Evolutionary conservation across 2,329 filamentous ascomycete species (phyloP).

Genomic region (Clarireedia hainanense): DNA sequence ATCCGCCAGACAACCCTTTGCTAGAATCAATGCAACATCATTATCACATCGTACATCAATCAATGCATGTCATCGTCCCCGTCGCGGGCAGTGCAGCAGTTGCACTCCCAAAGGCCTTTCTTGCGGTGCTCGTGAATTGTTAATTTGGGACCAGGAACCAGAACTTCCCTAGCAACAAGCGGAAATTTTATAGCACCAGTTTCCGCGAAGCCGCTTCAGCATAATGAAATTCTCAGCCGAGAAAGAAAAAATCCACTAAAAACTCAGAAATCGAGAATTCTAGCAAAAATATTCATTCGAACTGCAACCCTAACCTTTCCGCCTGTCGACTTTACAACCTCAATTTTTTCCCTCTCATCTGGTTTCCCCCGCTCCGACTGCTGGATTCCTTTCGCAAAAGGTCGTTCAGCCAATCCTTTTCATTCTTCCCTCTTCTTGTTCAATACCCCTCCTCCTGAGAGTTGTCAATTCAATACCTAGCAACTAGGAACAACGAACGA

Average conservation of each 20-base stretch:
- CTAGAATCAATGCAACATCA: no score
- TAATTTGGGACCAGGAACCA: background rate
- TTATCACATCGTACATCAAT: no score
- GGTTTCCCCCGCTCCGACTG: background rate
- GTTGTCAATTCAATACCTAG: background rate
- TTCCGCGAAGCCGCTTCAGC: background rate
- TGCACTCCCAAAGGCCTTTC: no score
- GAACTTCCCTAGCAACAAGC: background rate
- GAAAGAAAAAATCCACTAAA: conserved; percentile 9
- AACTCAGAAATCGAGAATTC: background rate
- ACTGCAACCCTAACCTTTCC: background rate
- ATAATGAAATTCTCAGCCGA: conserved; percentile 2
- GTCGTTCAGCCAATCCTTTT: background rate
- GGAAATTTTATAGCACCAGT: background rate
- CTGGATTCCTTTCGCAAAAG: background rate
- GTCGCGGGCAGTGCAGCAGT: no score
- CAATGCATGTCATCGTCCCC: no score
- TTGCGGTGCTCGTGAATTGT: background rate
- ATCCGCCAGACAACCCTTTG: no score
- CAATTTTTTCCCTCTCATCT: background rate
- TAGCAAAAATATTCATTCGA: conserved; percentile 2
- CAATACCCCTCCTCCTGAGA: background rate
- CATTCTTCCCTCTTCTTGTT: background rate
- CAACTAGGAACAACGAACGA: background rate
- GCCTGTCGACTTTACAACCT: background rate